These are phyloP conservation scores for Cytospora piceicola DNA, from an alignment of 2,329 filamentous ascomycete species.

Conservation along the genomic window DNA sequence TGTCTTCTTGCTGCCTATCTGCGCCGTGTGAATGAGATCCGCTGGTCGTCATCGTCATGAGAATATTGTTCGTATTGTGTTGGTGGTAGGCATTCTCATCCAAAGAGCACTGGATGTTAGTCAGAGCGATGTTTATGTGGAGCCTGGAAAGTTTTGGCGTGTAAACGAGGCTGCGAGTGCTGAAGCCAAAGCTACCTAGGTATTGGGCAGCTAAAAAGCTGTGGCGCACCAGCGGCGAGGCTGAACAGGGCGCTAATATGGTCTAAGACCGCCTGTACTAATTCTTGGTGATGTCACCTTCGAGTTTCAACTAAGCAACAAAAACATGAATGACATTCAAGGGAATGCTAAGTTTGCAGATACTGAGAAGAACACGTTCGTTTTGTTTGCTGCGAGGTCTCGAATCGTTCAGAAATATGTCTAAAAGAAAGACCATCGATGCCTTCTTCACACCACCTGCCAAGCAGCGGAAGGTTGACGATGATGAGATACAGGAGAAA, in stretches of 20 bases:
- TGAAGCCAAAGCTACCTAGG: slow-evolving; percentile 5
- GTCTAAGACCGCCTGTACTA: not conserved
- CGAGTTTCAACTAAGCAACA: not conserved
- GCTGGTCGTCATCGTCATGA: slow-evolving; percentile 17
- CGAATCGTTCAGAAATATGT: slow-evolving; percentile 34
- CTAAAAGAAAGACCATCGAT: slow-evolving; percentile 67
- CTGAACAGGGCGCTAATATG: slow-evolving; percentile 25
- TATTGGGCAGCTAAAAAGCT: slow-evolving; percentile 8
- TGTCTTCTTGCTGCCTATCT: slow-evolving; percentile 16
- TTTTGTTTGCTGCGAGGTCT: not conserved
- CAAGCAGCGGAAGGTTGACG: slow-evolving; percentile 42
- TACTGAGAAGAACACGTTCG: not conserved
- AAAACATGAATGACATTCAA: not conserved
- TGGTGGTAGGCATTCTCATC: slow-evolving; percentile 12
- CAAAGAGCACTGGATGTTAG: not conserved
- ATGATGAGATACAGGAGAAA: slow-evolving; percentile 14
- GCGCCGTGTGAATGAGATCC: not conserved
- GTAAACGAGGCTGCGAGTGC: slow-evolving; percentile 23
- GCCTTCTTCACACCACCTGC: slow-evolving; percentile 64
- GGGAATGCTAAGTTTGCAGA: not conserved
- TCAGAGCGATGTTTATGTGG: slow-evolving; percentile 9
- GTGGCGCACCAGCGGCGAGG: slow-evolving; percentile 29
- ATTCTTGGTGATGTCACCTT: slow-evolving; percentile 29
- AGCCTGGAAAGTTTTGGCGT: slow-evolving; percentile 23
- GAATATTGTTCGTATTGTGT: not conserved